A percentile compares a stretch with the other conserved stretches of the same genome.
phyloP scores from a whole-genome alignment of 2,329 filamentous ascomycete genomes.

The Fusarium citri region DNA sequence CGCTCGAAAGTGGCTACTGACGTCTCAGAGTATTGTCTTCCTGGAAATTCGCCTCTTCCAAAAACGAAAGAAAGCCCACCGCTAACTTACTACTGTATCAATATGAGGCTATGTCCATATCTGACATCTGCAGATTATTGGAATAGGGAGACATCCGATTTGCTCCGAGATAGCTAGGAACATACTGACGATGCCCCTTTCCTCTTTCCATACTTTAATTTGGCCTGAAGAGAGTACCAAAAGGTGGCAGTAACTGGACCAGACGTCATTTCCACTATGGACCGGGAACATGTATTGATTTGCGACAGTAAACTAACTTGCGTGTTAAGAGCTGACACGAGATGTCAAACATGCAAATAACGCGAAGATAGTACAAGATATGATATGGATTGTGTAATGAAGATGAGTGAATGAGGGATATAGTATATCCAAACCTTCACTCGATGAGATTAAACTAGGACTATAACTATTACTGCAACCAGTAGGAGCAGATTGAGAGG shows the following conservation, averaged over 20 bases:
- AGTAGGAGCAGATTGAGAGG: not conserved
- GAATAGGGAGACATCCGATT: not conserved
- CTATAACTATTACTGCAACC: not conserved
- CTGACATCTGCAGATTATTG: not conserved
- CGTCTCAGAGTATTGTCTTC: not conserved
- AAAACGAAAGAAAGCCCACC: not conserved
- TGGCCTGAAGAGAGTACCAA: not conserved
- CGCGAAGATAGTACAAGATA: no score
- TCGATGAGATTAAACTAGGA: not conserved
- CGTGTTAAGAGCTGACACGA: not conserved
- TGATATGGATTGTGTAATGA: no score
- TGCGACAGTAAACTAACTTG: not conserved
- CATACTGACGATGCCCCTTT: not conserved
- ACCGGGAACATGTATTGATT: not conserved
- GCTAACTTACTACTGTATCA: not conserved
- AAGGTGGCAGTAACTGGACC: not conserved
- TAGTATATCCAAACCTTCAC: not conserved
- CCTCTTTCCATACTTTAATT: not conserved
- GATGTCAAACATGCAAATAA: not conserved
- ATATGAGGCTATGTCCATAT: not conserved
- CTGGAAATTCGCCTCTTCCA: not conserved
- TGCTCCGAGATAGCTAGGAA: not conserved
- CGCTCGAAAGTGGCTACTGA: not conserved
- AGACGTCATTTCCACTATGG: not conserved
- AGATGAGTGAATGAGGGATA: not conserved